A percentile compares a stretch with the other conserved stretches of the same genome.
Conservation (phyloP, 2,329 filamentous ascomycete species). For the Colletotrichum costaricense region DNA sequence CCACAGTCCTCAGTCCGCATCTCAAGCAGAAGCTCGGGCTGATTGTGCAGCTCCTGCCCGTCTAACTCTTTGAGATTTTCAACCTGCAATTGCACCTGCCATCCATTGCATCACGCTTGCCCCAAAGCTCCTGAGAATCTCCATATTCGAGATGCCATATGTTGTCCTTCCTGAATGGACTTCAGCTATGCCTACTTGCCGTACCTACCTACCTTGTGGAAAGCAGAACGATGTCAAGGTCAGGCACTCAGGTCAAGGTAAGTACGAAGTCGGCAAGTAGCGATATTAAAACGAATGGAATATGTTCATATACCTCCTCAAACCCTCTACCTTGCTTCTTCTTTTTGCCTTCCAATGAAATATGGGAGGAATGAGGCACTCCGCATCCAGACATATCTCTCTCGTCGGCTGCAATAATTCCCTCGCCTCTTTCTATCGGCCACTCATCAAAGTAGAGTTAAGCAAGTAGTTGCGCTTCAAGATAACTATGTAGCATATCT, state of each 20-base stretch:
- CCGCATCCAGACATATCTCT: neutral
- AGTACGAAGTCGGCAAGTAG: neutral
- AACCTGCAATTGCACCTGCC: neutral
- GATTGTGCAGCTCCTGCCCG: neutral
- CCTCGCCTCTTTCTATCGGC: neutral
- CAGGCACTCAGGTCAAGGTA: too few relatives aligned
- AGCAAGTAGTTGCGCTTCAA: neutral
- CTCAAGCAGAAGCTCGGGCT: neutral
- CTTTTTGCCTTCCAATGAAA: neutral
- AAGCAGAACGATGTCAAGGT: neutral
- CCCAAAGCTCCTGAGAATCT: neutral
- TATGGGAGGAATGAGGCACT: neutral
- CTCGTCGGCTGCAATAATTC: neutral
- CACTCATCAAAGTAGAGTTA: neutral
- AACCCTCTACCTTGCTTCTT: neutral
- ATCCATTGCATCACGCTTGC: neutral
- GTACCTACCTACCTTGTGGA: neutral
- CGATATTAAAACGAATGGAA: neutral
- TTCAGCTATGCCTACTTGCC: too few relatives aligned
- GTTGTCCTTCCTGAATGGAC: too few relatives aligned
- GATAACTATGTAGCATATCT: neutral
- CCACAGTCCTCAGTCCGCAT: too few relatives aligned
- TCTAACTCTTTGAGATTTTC: neutral
- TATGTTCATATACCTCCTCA: too few relatives aligned
- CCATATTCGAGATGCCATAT: neutral